These are phyloP conservation scores for Pestalotiopsis sp. DNA, from an alignment of 2,329 filamentous ascomycete genomes.

Conservation along the genomic window DNA sequence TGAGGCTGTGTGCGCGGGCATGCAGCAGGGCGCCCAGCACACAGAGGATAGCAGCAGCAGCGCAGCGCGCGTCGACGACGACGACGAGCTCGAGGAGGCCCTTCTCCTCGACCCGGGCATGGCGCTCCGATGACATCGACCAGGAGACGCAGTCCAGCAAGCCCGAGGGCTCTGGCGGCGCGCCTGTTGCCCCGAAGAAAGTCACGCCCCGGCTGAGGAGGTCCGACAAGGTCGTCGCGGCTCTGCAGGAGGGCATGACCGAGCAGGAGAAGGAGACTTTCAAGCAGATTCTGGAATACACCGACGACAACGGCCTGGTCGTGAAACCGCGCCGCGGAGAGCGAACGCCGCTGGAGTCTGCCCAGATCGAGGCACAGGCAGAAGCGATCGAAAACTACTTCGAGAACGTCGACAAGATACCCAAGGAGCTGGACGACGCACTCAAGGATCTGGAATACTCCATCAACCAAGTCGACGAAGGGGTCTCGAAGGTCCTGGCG, in stretches of 20 bases:
- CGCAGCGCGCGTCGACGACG: slow-evolving; percentile 16
- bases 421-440: slow-evolving; percentile 23
- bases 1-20: slow-evolving; percentile 41
- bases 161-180: slow-evolving; percentile 14
- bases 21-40: slow-evolving; percentile 29
- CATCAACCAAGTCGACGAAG: slow-evolving; percentile 33
- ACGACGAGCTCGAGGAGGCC: slow-evolving; percentile 25
- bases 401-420: background rate
- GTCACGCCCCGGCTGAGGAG: background rate
- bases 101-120: slow-evolving; percentile 29
- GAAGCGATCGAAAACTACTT: background rate
- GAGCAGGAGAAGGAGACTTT: slow-evolving; percentile 6
- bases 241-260: slow-evolving; percentile 11
- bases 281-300: background rate
- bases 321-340: background rate
- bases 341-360: background rate
- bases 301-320: background rate
- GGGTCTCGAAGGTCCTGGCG: slow-evolving; percentile 32
- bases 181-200: background rate
- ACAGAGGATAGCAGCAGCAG: slow-evolving; percentile 19
- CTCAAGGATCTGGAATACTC: slow-evolving; percentile 31
- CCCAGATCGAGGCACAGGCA: background rate
- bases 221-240: slow-evolving; percentile 8
- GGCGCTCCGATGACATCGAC: slow-evolving; percentile 22
- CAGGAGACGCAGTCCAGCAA: slow-evolving; percentile 20